Conservation (phyloP, 768 basidiomycete species). For the Lactarius akahatsu region DNA sequence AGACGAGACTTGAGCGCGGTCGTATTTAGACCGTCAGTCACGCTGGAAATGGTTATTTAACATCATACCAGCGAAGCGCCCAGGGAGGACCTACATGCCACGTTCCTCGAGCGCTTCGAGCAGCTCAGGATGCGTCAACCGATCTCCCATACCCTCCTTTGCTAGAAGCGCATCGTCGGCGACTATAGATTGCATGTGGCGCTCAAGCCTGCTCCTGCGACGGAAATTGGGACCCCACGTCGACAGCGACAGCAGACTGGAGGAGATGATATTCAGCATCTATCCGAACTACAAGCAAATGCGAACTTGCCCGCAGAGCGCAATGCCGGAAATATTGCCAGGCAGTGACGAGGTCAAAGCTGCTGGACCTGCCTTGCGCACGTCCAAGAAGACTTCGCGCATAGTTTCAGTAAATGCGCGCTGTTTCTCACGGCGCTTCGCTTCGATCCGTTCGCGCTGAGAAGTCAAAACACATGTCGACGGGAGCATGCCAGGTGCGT, state of each 20-base stretch:
- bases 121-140: constrained; percentile 55
- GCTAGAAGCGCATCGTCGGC: constrained; percentile 64
- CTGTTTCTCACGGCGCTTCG: constrained; percentile 50
- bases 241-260: constrained; percentile 40
- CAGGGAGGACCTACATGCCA: constrained; percentile 58
- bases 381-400: constrained; percentile 29
- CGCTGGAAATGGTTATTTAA: constrained; percentile 31
- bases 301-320: constrained; percentile 57
- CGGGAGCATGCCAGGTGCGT: constrained; percentile 80
- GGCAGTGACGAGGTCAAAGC: constrained; percentile 33
- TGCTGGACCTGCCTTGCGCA: constrained; percentile 40
- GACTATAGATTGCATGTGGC: constrained; percentile 43
- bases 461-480: constrained; percentile 85
- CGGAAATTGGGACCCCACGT: constrained; percentile 41
- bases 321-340: constrained; percentile 33
- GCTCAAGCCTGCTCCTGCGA: constrained; percentile 39
- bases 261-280: neutral
- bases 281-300: neutral
- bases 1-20: constrained; percentile 51
- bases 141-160: constrained; percentile 45
- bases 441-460: constrained; percentile 64
- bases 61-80: neutral
- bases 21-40: constrained; percentile 42
- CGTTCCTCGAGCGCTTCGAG: constrained; percentile 70
- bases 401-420: constrained; percentile 31